These are phyloP conservation scores for Aspergillus tamarii DNA, from an alignment of 2,329 filamentous ascomycete species.

Conservation along the genomic window DNA sequence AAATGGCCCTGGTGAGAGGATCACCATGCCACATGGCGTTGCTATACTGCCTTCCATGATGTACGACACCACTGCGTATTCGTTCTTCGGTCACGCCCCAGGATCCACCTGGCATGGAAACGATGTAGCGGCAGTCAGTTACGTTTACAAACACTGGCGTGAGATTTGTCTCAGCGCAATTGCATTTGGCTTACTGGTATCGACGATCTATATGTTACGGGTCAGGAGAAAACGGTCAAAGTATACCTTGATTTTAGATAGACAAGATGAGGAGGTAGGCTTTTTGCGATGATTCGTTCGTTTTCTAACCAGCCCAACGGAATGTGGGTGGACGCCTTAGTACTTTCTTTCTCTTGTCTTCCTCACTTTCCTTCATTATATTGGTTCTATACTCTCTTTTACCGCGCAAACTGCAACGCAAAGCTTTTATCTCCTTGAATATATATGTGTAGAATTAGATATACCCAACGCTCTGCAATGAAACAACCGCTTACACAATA, in stretches of 20 bases:
- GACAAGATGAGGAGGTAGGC: background rate
- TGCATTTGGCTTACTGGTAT: background rate
- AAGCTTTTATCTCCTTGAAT: background rate
- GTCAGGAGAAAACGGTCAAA: background rate
- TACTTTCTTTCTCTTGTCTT: background rate
- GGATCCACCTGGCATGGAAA: constrained; percentile 5
- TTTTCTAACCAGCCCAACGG: background rate
- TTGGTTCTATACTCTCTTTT: background rate
- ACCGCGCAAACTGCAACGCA: background rate
- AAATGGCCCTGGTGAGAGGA: background rate
- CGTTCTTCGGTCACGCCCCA: background rate
- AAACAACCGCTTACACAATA: background rate
- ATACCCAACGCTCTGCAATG: background rate
- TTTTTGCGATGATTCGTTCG: background rate
- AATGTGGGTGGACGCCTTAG: background rate
- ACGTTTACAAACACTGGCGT: background rate
- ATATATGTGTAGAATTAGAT: background rate
- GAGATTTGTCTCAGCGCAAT: background rate
- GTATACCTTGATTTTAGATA: background rate
- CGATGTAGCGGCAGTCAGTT: background rate
- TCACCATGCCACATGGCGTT: background rate
- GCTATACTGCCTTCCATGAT: constrained; percentile 2
- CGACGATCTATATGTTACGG: background rate
- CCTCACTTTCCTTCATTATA: background rate
- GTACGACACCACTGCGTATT: constrained; percentile 3